Conservation (phyloP, 2,329 filamentous ascomycete species). For the Canariomyces notabilis region DNA sequence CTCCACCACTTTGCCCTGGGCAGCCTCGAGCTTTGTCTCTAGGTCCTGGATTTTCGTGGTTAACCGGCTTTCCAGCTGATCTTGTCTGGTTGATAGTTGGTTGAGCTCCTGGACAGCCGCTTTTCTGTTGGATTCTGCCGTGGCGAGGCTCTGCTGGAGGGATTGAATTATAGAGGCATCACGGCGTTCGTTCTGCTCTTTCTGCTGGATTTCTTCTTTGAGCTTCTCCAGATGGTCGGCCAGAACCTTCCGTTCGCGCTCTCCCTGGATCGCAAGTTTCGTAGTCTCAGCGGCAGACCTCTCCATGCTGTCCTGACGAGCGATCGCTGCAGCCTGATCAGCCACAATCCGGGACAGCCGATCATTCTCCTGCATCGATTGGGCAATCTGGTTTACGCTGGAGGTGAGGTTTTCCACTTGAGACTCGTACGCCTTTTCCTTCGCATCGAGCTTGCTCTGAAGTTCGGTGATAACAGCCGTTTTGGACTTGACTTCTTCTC, state of each 20-base stretch:
- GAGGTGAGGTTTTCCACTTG: conserved; percentile 19
- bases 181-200: conserved; percentile 7
- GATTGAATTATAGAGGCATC: conserved; percentile 10
- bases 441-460: conserved; percentile 17
- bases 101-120: conserved; percentile 5
- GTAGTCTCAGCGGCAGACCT: conserved; percentile 26
- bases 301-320: conserved; percentile 29
- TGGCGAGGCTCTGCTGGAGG: conserved; percentile 8
- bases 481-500: conserved; percentile 18
- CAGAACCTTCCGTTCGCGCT: conserved; percentile 21
- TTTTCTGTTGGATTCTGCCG: conserved; percentile 7
- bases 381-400: conserved; percentile 17
- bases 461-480: conserved; percentile 16
- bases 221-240: conserved; percentile 28
- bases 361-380: conserved; percentile 21
- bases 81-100: neutral
- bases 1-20: conserved; percentile 1
- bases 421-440: conserved; percentile 9
- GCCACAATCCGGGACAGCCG: conserved; percentile 8
- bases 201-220: conserved; percentile 21
- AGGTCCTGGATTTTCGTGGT: conserved; percentile 1
- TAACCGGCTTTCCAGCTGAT: conserved; percentile 3
- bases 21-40: conserved; percentile 9
- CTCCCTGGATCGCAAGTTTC: conserved; percentile 23
- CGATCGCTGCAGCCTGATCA: conserved; percentile 27